These are phyloP conservation scores for Syzygium syzygioides DNA, from an alignment of 441 rosid species.

Conservation along the genomic window DNA sequence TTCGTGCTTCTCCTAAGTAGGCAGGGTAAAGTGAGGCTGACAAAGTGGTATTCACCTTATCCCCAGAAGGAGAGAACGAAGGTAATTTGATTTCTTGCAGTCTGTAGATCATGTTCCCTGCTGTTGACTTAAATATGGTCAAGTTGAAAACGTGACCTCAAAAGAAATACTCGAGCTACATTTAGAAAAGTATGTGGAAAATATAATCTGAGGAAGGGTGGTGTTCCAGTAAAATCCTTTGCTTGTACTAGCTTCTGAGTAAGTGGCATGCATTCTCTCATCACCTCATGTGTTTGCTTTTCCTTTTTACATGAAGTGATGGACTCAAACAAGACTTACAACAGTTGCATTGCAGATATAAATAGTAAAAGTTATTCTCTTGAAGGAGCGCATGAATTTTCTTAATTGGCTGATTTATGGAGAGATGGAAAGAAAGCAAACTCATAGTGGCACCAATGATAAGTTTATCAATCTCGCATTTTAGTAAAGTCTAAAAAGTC, in stretches of 20 bases:
- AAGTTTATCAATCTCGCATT: not conserved
- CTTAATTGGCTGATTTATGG: not conserved
- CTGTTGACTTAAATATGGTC: not conserved
- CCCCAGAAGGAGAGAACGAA: conserved; percentile 34
- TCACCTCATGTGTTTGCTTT: not conserved
- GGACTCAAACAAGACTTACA: not conserved
- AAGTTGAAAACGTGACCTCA: not conserved
- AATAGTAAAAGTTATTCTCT: not conserved
- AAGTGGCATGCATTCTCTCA: not conserved
- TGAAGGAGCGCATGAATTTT: not conserved
- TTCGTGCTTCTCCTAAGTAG: conserved; percentile 57
- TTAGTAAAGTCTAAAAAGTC: not conserved
- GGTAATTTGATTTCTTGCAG: conserved; percentile 8
- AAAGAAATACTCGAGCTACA: not conserved
- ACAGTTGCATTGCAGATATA: not conserved
- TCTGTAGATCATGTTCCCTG: not conserved
- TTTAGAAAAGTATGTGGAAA: not conserved
- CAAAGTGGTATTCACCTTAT: conserved; percentile 36
- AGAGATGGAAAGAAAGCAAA: not conserved
- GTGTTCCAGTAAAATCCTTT: not conserved
- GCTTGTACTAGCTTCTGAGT: not conserved
- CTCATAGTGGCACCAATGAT: not conserved
- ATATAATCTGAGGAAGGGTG: not conserved
- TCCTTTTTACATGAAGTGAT: not conserved
- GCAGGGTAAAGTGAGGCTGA: conserved; percentile 61